phyloP scores from a whole-genome alignment of 2,329 filamentous ascomycete genomes.

The Biscogniauxia marginata region DNA sequence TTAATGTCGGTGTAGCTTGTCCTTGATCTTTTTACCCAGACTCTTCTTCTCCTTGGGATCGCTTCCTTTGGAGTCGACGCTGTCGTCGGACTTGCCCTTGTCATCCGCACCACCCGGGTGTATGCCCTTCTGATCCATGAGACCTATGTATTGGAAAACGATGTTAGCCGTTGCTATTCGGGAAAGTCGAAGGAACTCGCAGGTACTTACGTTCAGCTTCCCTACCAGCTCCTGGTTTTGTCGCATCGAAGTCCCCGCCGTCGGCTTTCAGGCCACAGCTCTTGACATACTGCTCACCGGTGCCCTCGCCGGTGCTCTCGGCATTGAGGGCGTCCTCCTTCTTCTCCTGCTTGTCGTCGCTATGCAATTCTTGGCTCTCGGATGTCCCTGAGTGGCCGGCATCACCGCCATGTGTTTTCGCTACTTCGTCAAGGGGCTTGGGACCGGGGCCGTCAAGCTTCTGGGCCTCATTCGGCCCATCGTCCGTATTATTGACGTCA shows the following conservation, averaged over 20 bases:
- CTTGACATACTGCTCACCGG: constrained; percentile 57
- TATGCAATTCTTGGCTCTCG: constrained; percentile 19
- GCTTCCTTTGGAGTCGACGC: constrained; percentile 19
- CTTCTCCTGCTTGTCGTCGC: constrained; percentile 27
- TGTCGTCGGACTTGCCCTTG: constrained; percentile 1
- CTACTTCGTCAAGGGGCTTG: constrained; percentile 37
- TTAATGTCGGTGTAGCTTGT: constrained; percentile 59
- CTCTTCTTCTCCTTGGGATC: constrained; percentile 44
- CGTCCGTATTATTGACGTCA: constrained; percentile 36
- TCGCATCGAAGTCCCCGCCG: constrained; percentile 66
- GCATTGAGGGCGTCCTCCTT: constrained; percentile 26
- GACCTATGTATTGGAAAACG: constrained; percentile 38
- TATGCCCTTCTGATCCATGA: constrained; percentile 54
- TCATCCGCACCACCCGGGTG: constrained; percentile 18
- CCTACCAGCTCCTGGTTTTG: constrained; percentile 60
- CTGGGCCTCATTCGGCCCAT: constrained; percentile 33
- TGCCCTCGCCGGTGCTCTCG: constrained; percentile 43
- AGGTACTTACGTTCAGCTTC: constrained; percentile 62
- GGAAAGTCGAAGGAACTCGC: background rate
- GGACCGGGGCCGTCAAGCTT: constrained; percentile 44
- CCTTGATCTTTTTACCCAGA: constrained; percentile 65
- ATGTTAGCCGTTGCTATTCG: constrained; percentile 5
- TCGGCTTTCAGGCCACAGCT: constrained; percentile 60
- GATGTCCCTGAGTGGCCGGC: constrained; percentile 19
- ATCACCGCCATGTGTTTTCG: constrained; percentile 30